These are phyloP conservation scores for Asterella californica DNA, from an alignment of 225 moss, liverwort and hornwort species.

Conservation along the genomic window DNA sequence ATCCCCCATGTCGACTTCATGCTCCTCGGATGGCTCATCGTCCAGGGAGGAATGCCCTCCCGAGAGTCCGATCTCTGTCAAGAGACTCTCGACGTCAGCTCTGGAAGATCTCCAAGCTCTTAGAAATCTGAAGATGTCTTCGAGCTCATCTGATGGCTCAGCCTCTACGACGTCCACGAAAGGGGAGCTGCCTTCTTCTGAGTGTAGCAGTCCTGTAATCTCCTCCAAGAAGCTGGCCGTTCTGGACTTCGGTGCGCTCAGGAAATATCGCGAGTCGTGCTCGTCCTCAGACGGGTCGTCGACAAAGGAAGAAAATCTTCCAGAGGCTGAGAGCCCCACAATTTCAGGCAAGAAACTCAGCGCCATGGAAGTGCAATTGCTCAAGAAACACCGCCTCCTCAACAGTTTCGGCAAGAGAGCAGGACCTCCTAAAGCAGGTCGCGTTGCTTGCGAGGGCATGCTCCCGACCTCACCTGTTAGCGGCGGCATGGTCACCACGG, in stretches of 20 bases:
- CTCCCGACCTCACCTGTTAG: slow-evolving; percentile 42
- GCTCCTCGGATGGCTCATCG: slow-evolving; percentile 26
- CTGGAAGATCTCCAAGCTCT: slow-evolving; percentile 37
- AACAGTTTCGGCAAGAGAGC: slow-evolving; percentile 34
- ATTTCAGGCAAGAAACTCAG: slow-evolving; percentile 31
- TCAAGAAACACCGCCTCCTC: slow-evolving; percentile 34
- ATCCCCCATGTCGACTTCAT: slow-evolving; percentile 22
- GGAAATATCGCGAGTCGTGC: slow-evolving; percentile 17
- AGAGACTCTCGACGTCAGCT: slow-evolving; percentile 6
- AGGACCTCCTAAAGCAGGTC: slow-evolving; percentile 36
- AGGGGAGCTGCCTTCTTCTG: background rate
- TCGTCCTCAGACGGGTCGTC: slow-evolving; percentile 8
- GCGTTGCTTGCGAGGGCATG: slow-evolving; percentile 54
- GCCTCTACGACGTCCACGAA: background rate
- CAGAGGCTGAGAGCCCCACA: slow-evolving; percentile 21
- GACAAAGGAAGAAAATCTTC: background rate
- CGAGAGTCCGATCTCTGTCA: slow-evolving; percentile 14
- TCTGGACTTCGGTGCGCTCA: slow-evolving; percentile 8
- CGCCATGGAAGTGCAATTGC: slow-evolving; percentile 30
- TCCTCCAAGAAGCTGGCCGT: background rate
- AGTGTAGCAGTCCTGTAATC: slow-evolving; percentile 10
- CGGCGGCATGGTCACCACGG: slow-evolving; percentile 7
- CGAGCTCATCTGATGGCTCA: slow-evolving; percentile 14
- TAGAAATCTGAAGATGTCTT: slow-evolving; percentile 21
- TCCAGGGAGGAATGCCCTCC: slow-evolving; percentile 30